Evolutionary conservation across 495 filamentous ascomycete genomes (phyloP).

Genomic region (Penicillium lagena): DNA sequence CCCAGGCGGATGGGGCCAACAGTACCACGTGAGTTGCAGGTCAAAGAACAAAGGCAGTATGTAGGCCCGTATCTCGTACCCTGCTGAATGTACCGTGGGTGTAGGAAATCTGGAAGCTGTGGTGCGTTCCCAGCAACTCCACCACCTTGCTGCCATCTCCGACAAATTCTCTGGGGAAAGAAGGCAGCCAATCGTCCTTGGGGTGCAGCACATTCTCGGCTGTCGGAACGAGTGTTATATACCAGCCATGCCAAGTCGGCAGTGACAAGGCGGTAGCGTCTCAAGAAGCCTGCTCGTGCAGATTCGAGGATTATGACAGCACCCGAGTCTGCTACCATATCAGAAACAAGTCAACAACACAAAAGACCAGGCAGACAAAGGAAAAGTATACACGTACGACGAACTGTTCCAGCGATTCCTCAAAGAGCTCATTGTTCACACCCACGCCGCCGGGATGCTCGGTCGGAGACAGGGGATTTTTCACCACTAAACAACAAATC

Average conservation of each 20-base stretch:
- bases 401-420: constrained; percentile 84
- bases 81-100: no score
- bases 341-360: constrained; percentile 14
- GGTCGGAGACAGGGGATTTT: constrained; percentile 84
- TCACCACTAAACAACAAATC: constrained; percentile 59
- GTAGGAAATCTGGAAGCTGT: no score
- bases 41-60: no score
- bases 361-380: not conserved
- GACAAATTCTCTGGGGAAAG: no score
- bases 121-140: no score
- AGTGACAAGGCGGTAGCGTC: not conserved
- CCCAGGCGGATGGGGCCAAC: no score
- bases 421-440: constrained; percentile 91
- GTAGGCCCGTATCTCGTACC: no score
- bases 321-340: constrained; percentile 31
- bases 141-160: no score
- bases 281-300: no score
- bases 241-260: not conserved
- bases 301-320: constrained; percentile 17
- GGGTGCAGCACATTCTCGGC: no score
- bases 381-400: constrained; percentile 40
- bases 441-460: constrained; percentile 86
- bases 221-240: not conserved
- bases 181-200: no score
- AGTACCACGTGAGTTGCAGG: no score